A percentile compares a stretch with the other conserved stretches of the same genome.
Evolutionary conservation across 768 basidiomycete species (phyloP).

Genomic region (Termitomyces titanicus): DNA sequence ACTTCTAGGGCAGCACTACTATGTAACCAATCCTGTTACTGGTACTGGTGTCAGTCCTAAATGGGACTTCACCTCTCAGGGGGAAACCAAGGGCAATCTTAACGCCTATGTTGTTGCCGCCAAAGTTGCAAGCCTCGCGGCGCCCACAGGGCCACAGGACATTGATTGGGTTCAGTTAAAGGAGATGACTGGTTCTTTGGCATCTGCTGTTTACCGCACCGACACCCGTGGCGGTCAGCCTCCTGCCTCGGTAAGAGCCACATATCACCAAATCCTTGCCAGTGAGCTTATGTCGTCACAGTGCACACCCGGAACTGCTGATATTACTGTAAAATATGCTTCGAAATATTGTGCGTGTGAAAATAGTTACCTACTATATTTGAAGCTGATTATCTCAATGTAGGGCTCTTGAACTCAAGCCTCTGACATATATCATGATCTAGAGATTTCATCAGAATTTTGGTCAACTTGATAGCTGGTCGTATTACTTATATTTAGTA

Average conservation of each 20-base stretch:
- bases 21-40: constrained; percentile 41
- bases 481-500: too few species aligned
- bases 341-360: constrained; percentile 46
- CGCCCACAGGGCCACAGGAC: constrained; percentile 38
- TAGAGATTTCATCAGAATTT: too few species aligned
- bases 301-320: constrained; percentile 37
- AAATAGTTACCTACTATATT: neutral
- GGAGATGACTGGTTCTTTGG: constrained; percentile 43
- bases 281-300: constrained; percentile 3
- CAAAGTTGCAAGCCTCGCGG: constrained; percentile 35
- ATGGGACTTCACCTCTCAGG: constrained; percentile 52
- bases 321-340: constrained; percentile 47
- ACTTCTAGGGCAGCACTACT: constrained; percentile 49
- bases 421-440: neutral
- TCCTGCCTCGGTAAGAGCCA: constrained; percentile 35
- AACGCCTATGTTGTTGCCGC: constrained; percentile 46
- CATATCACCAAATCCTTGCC: neutral
- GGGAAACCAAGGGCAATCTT: constrained; percentile 33
- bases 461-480: too few species aligned
- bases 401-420: constrained; percentile 21
- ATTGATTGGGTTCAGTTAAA: constrained; percentile 56
- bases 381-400: neutral
- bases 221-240: constrained; percentile 53
- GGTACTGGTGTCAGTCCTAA: constrained; percentile 42
- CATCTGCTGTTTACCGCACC: constrained; percentile 46